Evolutionary conservation across 768 basidiomycete species (phyloP).

Genomic region (Albatrellus ellisii): DNA sequence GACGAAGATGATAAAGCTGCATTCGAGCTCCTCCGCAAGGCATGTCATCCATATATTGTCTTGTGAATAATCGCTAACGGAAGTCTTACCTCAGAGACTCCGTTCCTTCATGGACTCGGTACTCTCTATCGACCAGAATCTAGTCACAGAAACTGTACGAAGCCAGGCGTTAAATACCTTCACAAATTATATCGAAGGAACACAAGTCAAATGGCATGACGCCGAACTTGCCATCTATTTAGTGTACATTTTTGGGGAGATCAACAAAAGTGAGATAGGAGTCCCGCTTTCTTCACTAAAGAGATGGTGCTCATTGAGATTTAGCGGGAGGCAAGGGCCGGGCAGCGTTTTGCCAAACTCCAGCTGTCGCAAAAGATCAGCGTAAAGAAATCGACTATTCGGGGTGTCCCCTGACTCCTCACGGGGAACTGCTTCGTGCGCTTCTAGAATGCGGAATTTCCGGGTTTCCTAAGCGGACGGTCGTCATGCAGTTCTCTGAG

Average conservation of each 20-base stretch:
- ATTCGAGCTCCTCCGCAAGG: constrained; percentile 82
- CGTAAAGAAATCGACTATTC: constrained; percentile 59
- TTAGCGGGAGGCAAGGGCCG: constrained; percentile 69
- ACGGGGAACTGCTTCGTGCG: constrained; percentile 81
- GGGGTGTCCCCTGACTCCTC: constrained; percentile 73
- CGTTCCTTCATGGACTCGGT: constrained; percentile 81
- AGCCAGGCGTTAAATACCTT: constrained; percentile 65
- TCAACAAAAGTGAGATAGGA: constrained; percentile 61
- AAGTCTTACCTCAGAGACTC: constrained; percentile 60
- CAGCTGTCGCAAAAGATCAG: constrained; percentile 52
- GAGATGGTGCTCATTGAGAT: constrained; percentile 2
- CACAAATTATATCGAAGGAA: constrained; percentile 49
- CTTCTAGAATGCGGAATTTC: constrained; percentile 77
- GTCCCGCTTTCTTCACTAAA: neutral
- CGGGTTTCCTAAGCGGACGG: constrained; percentile 71
- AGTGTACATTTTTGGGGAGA: constrained; percentile 88
- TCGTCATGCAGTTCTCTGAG: constrained; percentile 88
- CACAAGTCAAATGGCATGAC: constrained; percentile 75
- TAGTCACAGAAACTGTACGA: constrained; percentile 70
- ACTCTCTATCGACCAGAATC: constrained; percentile 69
- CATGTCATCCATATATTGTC: constrained; percentile 19
- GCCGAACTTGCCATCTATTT: constrained; percentile 91
- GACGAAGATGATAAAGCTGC: constrained; percentile 81
- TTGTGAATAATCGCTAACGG: neutral
- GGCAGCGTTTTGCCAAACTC: constrained; percentile 74